Evolutionary conservation across 805 yeast genomes (phyloP), one percentile per base, ranked within the genome.

Genomic region (Middelhovenomyces tepae): DNA sequence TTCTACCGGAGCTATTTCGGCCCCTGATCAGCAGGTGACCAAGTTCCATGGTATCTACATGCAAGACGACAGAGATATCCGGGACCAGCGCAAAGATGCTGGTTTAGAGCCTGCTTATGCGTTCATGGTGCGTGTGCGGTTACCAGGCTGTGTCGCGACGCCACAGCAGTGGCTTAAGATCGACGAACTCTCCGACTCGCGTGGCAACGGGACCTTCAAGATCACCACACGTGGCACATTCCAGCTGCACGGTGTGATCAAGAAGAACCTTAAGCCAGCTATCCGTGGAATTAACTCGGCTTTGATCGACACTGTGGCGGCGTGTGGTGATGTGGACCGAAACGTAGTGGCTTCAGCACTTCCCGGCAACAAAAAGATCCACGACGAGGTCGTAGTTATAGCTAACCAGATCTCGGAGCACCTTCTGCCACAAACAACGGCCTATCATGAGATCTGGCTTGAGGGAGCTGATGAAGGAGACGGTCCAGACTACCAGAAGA

Each of bases 321-420:
- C 97, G 1, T 89, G 96, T 69, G 97, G 97, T 67, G 97, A 89
- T 65, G 97, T 89, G 27, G 83, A 84, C 64, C 80, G 97, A 72
- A 89, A 89, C 54, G 95, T 89, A 27, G 89, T 87, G 78, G 71
- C 82, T 35, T 73, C 89, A 38, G 94, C 95, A n/a, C 65, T 84
- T 20, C 96, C 96, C 11, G 71, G 71, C 19, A 85, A 85, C 53
- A 82, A 86, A 32, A 75, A 76, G 52, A 70, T 89, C 34, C 96
- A 89, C 56, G 59, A 62, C 20, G 87, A 87, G 61, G 70, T 89
- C 44, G 69, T 77, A 26, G 64, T 67, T 8, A 60, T 71, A 30
- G 84, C 89, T 20, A 54, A 72, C 22, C 58, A 60, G 19, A 75
- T 89, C 43, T 80, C 94, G 20, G 93, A 83, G 55, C 75, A 80